Evolutionary conservation across 768 basidiomycete species (phyloP).

Genomic region (Termitomyces bulborhizus): DNA sequence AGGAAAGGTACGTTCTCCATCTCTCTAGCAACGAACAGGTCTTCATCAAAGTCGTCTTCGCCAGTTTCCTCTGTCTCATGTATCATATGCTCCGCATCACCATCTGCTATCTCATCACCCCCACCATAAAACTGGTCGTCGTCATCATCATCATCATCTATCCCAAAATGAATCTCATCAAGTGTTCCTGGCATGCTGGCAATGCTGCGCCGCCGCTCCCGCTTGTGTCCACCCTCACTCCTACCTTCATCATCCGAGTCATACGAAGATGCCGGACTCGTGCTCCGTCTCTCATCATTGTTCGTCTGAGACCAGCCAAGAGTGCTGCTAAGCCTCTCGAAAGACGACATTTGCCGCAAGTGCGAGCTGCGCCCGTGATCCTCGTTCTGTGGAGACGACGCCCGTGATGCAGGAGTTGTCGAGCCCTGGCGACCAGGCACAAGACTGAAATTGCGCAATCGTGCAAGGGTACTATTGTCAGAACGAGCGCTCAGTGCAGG

Average conservation of each 20-base stretch:
- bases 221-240: conserved; percentile 32
- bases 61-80: conserved; percentile 53
- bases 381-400: conserved; percentile 25
- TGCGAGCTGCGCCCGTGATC: conserved; percentile 29
- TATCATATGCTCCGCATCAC: conserved; percentile 29
- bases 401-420: conserved; percentile 15
- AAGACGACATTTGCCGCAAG: conserved; percentile 68
- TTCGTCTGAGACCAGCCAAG: conserved; percentile 39
- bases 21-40: conserved; percentile 73
- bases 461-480: conserved; percentile 70
- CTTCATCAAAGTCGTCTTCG: conserved; percentile 75
- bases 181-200: conserved; percentile 86
- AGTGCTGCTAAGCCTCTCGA: conserved; percentile 62
- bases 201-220: conserved; percentile 55
- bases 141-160: conserved; percentile 45
- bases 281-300: conserved; percentile 31
- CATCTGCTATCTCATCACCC: conserved; percentile 28
- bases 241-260: conserved; percentile 47
- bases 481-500: conserved; percentile 93
- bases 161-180: conserved; percentile 52
- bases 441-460: conserved; percentile 76
- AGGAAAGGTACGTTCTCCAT: conserved; percentile 75
- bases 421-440: conserved; percentile 38
- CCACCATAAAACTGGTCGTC: conserved; percentile 25
- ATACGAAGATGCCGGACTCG: conserved; percentile 52